A percentile compares a stretch with the other conserved stretches of the same genome.
Conservation (phyloP, 2,329 filamentous ascomycete species). For the Fonsecaea multimorphosa region DNA sequence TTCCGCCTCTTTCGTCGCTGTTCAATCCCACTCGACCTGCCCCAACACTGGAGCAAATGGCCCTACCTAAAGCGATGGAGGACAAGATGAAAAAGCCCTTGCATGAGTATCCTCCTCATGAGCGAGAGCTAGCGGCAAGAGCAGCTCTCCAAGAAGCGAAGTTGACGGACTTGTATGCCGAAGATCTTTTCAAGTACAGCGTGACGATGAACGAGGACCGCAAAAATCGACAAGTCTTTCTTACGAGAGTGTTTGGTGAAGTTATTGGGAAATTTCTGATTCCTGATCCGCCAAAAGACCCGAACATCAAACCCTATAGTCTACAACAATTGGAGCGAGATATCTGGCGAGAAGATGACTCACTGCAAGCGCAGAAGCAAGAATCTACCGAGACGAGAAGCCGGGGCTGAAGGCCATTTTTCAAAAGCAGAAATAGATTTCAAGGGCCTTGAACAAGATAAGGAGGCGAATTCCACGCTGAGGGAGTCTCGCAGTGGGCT, state of each 20-base stretch:
- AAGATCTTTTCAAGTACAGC: conserved; percentile 38
- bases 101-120: conserved; percentile 53
- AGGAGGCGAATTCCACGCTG: not conserved
- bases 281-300: conserved; percentile 39
- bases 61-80: conserved; percentile 34
- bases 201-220: conserved; percentile 39
- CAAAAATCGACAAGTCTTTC: conserved; percentile 35
- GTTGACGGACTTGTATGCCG: conserved; percentile 35
- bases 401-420: not conserved
- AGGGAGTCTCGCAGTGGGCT: not conserved
- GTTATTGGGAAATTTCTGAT: conserved; percentile 40
- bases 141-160: conserved; percentile 39
- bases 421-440: not conserved
- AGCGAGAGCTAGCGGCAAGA: conserved; percentile 52
- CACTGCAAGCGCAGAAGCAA: not conserved
- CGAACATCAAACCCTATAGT: conserved; percentile 35
- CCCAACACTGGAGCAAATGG: conserved; percentile 45
- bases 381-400: not conserved
- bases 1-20: conserved; percentile 52
- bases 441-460: not conserved
- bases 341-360: conserved; percentile 35
- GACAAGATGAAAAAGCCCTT: conserved; percentile 44
- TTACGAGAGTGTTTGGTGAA: conserved; percentile 38
- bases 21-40: conserved; percentile 47
- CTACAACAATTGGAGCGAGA: conserved; percentile 36